Base-by-base conservation (phyloP, 2,329 filamentous ascomycete genomes). In the Xylariaceae sp. region DNA sequence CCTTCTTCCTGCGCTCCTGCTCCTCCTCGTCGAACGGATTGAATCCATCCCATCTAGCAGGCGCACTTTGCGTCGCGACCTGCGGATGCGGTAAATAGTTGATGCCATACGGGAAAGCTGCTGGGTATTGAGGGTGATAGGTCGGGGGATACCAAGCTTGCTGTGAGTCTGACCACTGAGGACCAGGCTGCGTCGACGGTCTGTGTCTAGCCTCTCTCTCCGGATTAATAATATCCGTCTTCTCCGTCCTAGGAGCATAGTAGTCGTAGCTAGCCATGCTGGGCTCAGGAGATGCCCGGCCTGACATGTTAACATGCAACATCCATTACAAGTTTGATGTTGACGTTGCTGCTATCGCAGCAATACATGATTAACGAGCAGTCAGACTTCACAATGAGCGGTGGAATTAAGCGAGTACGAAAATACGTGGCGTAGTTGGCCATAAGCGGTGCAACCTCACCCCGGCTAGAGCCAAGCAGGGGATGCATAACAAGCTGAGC, bases 1-100 rank as follows among this genome's bases (percentile, higher is more conserved):
- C 60, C 19, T 53, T 60, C 23, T 58, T 60, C 46, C 45, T 57
- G 33, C 53, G 53, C 49, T 58, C 57, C 11, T 57, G 49, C 11
- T 52, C 41, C 23, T 57, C 53, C 37, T 62, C 57, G 7, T 62
- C 44, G 31, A 55, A 46, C 16, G 36, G 53, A 21, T 57, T 24
- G 24, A 56, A 45, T 17, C 21, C 23, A 28, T 56, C 45, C 53
- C 52, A 56, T 26, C 53, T 47, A 33, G n/a, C 6, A 31, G 53
- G 39, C 44, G 23, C 31, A 8, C 16, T 28, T 6, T 52, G 57
- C 23, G 48, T 29, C 17, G 44, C 31, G 8, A 31, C 16, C n/a
- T 55, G 48, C 26, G 39, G 37, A 50, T 53, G 50, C n/a, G 48
- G 17, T n/a, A 52, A 11, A n/a, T 43, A 43, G 33, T 43, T 47